Evolutionary conservation across 768 basidiomycete genomes (phyloP).

Genomic region (Suillus discolor): DNA sequence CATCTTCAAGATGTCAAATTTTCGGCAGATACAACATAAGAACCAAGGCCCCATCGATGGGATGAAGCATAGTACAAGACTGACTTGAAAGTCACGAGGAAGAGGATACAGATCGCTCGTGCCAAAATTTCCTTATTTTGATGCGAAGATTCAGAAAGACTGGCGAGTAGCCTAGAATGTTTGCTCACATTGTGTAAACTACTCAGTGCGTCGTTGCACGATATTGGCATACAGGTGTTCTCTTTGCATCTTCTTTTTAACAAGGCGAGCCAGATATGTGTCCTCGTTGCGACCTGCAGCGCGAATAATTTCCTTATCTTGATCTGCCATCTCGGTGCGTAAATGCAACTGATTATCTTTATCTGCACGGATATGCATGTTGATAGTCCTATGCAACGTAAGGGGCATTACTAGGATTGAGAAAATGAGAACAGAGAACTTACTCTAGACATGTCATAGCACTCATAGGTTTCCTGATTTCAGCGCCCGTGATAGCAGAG

Average conservation of each 20-base stretch:
- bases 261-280: neutral
- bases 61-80: neutral
- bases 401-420: neutral
- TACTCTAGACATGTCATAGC: neutral
- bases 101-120: neutral
- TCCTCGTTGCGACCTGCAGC: neutral
- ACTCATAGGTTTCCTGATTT: neutral
- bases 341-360: neutral
- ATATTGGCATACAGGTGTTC: neutral
- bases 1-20: neutral
- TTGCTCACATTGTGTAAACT: neutral
- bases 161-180: neutral
- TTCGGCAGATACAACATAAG: neutral
- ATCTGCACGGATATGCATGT: neutral
- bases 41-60: neutral
- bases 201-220: neutral
- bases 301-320: neutral
- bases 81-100: neutral
- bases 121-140: neutral
- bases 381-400: neutral
- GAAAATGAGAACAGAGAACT: neutral
- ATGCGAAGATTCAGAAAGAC: neutral
- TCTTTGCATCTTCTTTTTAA: neutral
- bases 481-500: neutral
- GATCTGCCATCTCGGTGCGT: neutral